Conservation (phyloP, 106 monocot genomes). For the Chionographis japonica region DNA sequence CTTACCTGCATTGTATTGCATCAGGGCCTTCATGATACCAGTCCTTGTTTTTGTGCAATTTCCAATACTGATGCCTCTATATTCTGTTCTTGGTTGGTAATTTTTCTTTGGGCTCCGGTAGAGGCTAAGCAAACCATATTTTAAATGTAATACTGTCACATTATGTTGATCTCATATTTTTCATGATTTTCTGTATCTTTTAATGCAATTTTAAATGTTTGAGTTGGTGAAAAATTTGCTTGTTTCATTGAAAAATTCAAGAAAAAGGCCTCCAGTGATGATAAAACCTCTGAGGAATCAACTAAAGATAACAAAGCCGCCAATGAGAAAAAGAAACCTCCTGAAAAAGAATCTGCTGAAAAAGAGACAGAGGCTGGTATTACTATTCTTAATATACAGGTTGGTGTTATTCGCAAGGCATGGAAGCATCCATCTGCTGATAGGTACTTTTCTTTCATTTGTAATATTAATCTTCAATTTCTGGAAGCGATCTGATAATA, state of each 20-base stretch:
- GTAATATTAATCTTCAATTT: neutral
- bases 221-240: conserved; percentile 6
- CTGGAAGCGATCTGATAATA: neutral
- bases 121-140: neutral
- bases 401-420: conserved; percentile 87
- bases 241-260: conserved; percentile 12
- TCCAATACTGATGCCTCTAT: too few relatives aligned
- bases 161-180: too few relatives aligned
- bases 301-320: conserved; percentile 14
- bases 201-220: neutral
- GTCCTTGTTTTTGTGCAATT: too few relatives aligned
- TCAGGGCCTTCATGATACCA: too few relatives aligned
- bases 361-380: conserved; percentile 64
- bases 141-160: too few relatives aligned
- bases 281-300: conserved; percentile 31
- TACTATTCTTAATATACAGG: conserved; percentile 80
- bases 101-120: neutral
- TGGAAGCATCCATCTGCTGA: conserved; percentile 99
- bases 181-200: too few relatives aligned
- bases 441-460: conserved; percentile 35
- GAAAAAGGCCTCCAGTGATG: conserved; percentile 37
- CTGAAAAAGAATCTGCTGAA: conserved; percentile 43
- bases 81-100: too few relatives aligned
- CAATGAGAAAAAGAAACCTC: conserved; percentile 29
- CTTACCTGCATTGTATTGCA: too few relatives aligned